Evolutionary conservation across 768 basidiomycete genomes (phyloP), one percentile per base, ranked within the genome.

Genomic region (Lentinula boryana): DNA sequence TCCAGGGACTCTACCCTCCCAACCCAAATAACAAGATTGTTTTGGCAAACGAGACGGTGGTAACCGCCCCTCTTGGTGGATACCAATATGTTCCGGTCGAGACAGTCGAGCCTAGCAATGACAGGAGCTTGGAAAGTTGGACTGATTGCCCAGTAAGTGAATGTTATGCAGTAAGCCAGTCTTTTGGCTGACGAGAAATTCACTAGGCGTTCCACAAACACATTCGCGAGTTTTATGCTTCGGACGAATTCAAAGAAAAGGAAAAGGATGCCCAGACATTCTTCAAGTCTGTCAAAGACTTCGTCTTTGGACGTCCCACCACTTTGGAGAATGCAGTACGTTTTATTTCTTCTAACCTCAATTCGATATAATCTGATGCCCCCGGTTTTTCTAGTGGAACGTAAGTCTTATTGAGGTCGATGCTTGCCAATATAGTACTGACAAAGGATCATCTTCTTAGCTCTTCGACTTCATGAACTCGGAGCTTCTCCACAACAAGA

Each of bases 21-120:
- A 88, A 81, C 69, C 74, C 77, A 9, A 78, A 81, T 40, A 89
- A 90, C 74, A 85, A 82, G 68, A 88, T 89, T 65, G 78, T 78
- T 5, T 85, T 95, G 15, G 93, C 93, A 2, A 91, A 95, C 64
- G 89, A 85, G 60, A 84, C 85, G 13, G 82, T 78, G 27, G 76
- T 95, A 64, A 72, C 82, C 21, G 84, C 89, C 1, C 92, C 93
- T 27, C 81, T 94, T 8, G 83, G 84, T 15, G 90, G 91, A 2
- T 95, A 93, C 72, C 91, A 93, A 73, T 95, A 94, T 65, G 82
- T 95, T 52, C 89, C 92, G n/a, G 89, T 92, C 33, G 88, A 93
- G 76, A 91, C 91, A n/a, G 87, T 94, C 53, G 90, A 92, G 71
- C 88, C 91, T 32, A 81, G 80, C 57, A 90, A 92, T 64, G 89